A percentile compares a stretch with the other conserved stretches of the same genome.
These are phyloP conservation scores for Piper longum DNA, from an alignment of 164 flowering plant species.

Conservation along the genomic window DNA sequence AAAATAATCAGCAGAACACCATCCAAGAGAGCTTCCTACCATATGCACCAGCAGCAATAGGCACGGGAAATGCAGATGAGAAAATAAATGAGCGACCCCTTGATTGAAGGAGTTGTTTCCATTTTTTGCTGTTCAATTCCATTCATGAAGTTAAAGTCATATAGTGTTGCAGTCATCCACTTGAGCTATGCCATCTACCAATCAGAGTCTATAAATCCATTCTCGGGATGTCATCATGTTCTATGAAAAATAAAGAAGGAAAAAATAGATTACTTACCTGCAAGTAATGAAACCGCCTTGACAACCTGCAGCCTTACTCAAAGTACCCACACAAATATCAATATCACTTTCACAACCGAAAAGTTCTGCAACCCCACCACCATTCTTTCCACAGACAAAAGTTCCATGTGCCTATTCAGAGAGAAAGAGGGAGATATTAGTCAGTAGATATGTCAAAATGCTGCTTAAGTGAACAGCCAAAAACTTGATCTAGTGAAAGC, in stretches of 20 bases:
- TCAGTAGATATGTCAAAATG: too few species aligned
- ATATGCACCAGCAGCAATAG: slow-evolving; percentile 75
- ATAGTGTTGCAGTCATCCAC: too few species aligned
- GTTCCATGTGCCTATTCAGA: slow-evolving; percentile 37
- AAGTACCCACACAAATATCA: slow-evolving; percentile 79
- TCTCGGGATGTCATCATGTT: too few species aligned
- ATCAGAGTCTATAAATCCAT: too few species aligned
- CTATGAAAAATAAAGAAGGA: neutral
- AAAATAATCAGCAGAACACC: too few species aligned
- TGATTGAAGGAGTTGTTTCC: slow-evolving; percentile 78
- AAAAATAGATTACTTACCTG: slow-evolving; percentile 44
- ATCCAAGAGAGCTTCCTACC: slow-evolving; percentile 25
- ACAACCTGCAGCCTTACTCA: slow-evolving; percentile 93
- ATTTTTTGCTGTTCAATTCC: slow-evolving; percentile 51
- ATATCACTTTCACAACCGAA: slow-evolving; percentile 69
- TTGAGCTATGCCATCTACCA: too few species aligned
- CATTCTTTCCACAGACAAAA: slow-evolving; percentile 77
- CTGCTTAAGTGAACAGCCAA: neutral
- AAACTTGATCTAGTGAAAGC: neutral
- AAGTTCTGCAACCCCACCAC: slow-evolving; percentile 78
- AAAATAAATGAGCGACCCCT: slow-evolving; percentile 91
- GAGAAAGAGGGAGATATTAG: neutral
- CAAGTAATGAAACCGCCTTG: slow-evolving; percentile 93
- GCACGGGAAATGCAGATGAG: slow-evolving; percentile 74
- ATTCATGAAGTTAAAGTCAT: neutral